phyloP scores from a whole-genome alignment of 2,329 filamentous ascomycete genomes.

The Colletotrichum liaoningense region DNA sequence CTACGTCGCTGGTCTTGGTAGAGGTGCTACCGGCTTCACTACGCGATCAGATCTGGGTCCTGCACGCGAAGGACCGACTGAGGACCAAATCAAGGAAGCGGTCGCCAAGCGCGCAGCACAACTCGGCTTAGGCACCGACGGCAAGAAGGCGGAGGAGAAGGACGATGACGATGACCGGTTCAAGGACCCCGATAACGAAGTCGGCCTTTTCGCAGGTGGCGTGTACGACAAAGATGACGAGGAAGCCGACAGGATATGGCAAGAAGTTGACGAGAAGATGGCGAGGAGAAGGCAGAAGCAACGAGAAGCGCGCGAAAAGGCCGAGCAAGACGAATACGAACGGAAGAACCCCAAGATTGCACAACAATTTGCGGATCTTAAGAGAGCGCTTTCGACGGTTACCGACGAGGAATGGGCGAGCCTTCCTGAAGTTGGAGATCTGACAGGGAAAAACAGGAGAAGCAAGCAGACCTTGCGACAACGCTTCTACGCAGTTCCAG shows the following conservation, averaged over 20 bases:
- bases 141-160: conserved; percentile 77
- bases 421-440: conserved; percentile 93
- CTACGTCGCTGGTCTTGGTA: conserved; percentile 95
- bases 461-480: conserved; percentile 85
- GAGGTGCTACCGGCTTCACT: conserved; percentile 97
- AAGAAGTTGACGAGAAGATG: conserved; percentile 97
- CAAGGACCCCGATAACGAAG: conserved; percentile 97
- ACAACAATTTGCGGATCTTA: conserved; percentile 96
- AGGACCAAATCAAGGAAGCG: conserved; percentile 98
- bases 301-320: conserved; percentile 94
- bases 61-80: conserved; percentile 92
- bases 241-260: conserved; percentile 96
- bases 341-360: conserved; percentile 98
- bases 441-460: conserved; percentile 93
- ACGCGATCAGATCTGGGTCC: conserved; percentile 97
- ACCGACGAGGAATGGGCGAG: conserved; percentile 97
- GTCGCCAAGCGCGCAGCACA: conserved; percentile 92
- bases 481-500: conserved; percentile 94
- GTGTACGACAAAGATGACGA: conserved; percentile 98
- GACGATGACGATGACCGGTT: conserved; percentile 83
- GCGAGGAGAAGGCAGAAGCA: conserved; percentile 85
- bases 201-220: conserved; percentile 93
- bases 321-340: conserved; percentile 95
- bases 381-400: conserved; percentile 87
- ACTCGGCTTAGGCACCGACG: conserved; percentile 76